Evolutionary conservation across 2,329 filamentous ascomycete species (phyloP).

Genomic region (Fusarium sarcochroum): DNA sequence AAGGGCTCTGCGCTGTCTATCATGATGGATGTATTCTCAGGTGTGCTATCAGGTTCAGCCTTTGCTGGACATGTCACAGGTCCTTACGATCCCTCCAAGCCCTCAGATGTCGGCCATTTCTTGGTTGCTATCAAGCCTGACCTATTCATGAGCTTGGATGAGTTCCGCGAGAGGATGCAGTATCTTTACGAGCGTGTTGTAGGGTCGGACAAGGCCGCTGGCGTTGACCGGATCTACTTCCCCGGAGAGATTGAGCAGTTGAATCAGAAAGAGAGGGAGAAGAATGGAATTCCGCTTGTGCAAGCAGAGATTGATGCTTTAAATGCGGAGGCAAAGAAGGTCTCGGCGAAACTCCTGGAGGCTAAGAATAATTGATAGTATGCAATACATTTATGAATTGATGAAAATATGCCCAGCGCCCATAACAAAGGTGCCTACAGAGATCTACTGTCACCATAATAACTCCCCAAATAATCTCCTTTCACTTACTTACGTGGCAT

Average conservation of each 20-base stretch:
- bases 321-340: slow-evolving; percentile 66
- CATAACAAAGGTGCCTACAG: too few species aligned
- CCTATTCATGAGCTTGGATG: slow-evolving; percentile 78
- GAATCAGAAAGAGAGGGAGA: slow-evolving; percentile 64
- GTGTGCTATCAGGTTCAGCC: slow-evolving; percentile 80
- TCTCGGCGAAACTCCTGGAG: slow-evolving; percentile 52
- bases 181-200: slow-evolving; percentile 68
- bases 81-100: slow-evolving; percentile 79
- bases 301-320: slow-evolving; percentile 68
- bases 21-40: slow-evolving; percentile 93
- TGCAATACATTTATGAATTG: too few species aligned
- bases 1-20: slow-evolving; percentile 83
- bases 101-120: slow-evolving; percentile 82
- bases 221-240: slow-evolving; percentile 72
- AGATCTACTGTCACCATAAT: too few species aligned
- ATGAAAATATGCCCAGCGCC: too few species aligned
- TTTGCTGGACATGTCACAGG: slow-evolving; percentile 83
- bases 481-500: too few species aligned
- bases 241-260: slow-evolving; percentile 74
- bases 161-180: slow-evolving; percentile 75
- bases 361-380: not conserved
- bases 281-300: slow-evolving; percentile 71
- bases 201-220: slow-evolving; percentile 66
- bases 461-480: too few species aligned
- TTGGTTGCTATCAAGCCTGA: slow-evolving; percentile 81